phyloP scores from a whole-genome alignment of 2,329 filamentous ascomycete genomes.

The Mycosphaerella sp. region DNA sequence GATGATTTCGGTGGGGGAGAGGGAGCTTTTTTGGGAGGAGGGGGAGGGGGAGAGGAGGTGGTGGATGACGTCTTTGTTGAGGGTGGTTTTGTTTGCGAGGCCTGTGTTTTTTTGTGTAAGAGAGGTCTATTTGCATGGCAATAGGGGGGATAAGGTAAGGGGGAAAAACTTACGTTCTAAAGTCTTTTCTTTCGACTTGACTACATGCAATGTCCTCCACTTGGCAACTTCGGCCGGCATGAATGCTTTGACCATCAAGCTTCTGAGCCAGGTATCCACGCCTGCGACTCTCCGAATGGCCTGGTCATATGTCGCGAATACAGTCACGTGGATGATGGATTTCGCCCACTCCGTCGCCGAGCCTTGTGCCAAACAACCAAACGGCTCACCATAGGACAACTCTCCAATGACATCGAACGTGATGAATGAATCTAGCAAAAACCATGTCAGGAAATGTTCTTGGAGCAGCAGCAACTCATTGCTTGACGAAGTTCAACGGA shows the following conservation, averaged over 20 bases:
- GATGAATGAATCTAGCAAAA: slow-evolving; percentile 1
- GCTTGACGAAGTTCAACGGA: no score
- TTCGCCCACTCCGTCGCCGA: slow-evolving; percentile 8
- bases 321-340: slow-evolving; percentile 10
- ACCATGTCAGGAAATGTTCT: neutral
- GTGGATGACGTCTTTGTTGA: neutral
- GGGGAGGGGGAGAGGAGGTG: neutral
- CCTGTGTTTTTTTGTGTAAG: no score
- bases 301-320: slow-evolving; percentile 13
- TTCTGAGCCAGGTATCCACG: neutral
- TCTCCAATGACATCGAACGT: slow-evolving; percentile 12
- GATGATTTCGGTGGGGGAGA: slow-evolving; percentile 11
- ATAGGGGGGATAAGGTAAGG: no score
- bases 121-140: no score
- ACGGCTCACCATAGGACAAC: slow-evolving; percentile 4
- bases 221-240: slow-evolving; percentile 1
- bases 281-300: slow-evolving; percentile 3
- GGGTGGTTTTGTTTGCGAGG: neutral
- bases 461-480: no score
- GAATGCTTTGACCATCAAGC: neutral
- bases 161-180: neutral
- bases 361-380: slow-evolving; percentile 3
- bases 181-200: slow-evolving; percentile 9
- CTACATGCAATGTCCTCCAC: slow-evolving; percentile 6
- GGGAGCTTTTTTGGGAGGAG: neutral